These are phyloP conservation scores for Skeletonema potamos DNA, from an alignment of 108 stramenopile species.

Conservation along the genomic window DNA sequence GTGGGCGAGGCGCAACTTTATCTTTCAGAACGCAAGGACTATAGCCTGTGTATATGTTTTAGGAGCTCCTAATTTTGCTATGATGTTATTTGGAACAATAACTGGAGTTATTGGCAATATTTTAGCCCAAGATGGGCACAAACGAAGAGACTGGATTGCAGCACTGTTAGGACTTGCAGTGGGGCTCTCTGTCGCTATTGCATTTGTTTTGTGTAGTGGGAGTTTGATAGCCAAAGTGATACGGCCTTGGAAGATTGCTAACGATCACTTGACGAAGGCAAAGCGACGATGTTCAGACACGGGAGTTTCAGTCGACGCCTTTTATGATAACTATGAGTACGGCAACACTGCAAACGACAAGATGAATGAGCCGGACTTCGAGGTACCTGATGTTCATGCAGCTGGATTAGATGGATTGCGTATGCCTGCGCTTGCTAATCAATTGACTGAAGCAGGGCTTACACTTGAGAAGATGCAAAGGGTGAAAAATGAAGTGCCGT, in stretches of 20 bases:
- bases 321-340: neutral
- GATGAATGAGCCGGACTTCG: neutral
- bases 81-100: neutral
- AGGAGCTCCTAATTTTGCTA: neutral
- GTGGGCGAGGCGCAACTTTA: neutral
- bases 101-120: neutral
- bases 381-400: neutral
- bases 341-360: neutral
- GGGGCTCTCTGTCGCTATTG: neutral
- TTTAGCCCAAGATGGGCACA: neutral
- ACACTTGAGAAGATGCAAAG: neutral
- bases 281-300: neutral
- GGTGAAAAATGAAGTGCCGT: neutral
- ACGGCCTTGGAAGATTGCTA: neutral
- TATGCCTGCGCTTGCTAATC: neutral
- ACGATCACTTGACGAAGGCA: neutral
- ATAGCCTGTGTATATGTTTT: neutral
- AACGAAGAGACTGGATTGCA: neutral
- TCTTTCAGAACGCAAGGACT: neutral
- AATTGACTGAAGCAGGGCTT: neutral
- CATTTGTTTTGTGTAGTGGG: neutral
- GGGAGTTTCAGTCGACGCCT: neutral
- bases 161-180: neutral
- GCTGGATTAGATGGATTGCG: neutral
- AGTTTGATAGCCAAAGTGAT: neutral